Evolutionary conservation across 139 green algal genomes (phyloP), one percentile per base, ranked within the genome.

Genomic region (Volvox africanus): DNA sequence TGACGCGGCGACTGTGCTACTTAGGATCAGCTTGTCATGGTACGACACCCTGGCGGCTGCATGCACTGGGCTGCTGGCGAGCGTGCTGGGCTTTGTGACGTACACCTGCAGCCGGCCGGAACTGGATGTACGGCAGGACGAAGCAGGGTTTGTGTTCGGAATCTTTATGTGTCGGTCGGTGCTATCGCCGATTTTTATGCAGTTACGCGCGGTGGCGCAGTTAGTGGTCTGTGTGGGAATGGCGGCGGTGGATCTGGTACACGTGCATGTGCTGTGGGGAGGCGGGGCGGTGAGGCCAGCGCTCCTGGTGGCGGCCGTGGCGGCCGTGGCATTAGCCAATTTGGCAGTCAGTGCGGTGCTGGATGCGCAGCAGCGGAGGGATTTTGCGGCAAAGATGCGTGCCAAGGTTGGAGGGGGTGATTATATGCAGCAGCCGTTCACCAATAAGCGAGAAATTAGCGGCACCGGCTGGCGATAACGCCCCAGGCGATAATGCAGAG

Each of bases 81-180:
- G 62, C 65, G 21, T 88, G 82, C 65, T 88, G 32, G 82, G 82
- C 62, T 20, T 88, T 12, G 14, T 88, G 82, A 88, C 82, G 62
- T 88, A 88, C 82, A 88, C 82, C 11, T 79, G 82, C 82, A 79
- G 82, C 61, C 82, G 82, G 17, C 82, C 82, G 82, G 33, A 65
- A 13, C 65, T 88, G 65, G 62, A 88, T 44, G 62, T 88, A 79
- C 62, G 65, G 33, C 82, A 88, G 82, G 82, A 88, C 65, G 65
- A 80, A 5, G 19, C 35, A 24, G 62, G 62, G 18, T 88, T 79
- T 20, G 65, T 88, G 65, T 79, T 88, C 12, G 62, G 62, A 14
- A 79, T 88, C 62, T 67, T 79, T 61, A 35, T 65, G 61, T 30
- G 62, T 5, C 82, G 82, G 0, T 35, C 62, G 0, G 33, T 88